These are phyloP conservation scores for Mycosphaerelloides madeirae DNA, from an alignment of 2,329 filamentous ascomycete genomes.

Conservation along the genomic window DNA sequence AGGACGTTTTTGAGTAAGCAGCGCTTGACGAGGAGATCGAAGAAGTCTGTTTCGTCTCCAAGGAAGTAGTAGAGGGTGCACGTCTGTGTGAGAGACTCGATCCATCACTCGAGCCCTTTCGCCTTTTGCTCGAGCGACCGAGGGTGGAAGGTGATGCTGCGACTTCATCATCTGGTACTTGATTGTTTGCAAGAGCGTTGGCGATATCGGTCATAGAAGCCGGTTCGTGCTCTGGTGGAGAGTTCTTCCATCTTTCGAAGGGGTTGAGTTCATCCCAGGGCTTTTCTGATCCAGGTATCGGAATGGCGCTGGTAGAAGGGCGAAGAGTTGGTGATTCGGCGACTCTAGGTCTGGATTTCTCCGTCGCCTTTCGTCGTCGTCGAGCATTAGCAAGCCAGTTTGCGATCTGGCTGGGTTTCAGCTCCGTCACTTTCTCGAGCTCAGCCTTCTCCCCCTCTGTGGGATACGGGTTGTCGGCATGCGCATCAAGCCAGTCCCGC, in stretches of 20 bases:
- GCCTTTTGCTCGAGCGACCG: slow-evolving; percentile 24
- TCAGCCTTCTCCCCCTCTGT: slow-evolving; percentile 80
- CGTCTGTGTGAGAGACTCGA: slow-evolving; percentile 47
- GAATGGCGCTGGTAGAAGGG: slow-evolving; percentile 59
- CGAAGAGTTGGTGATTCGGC: slow-evolving; percentile 60
- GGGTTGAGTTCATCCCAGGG: slow-evolving; percentile 53
- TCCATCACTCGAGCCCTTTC: slow-evolving; percentile 48
- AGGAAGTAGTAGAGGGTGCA: slow-evolving; percentile 50
- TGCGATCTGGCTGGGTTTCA: slow-evolving; percentile 77
- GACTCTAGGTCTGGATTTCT: slow-evolving; percentile 34
- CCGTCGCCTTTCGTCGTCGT: slow-evolving; percentile 70
- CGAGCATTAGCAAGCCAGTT: slow-evolving; percentile 93
- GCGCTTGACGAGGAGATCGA: slow-evolving; percentile 42
- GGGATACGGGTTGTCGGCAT: slow-evolving; percentile 79
- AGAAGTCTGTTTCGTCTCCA: slow-evolving; percentile 29
- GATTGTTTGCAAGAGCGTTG: slow-evolving; percentile 48
- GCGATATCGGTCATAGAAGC: slow-evolving; percentile 61
- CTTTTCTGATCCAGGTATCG: slow-evolving; percentile 57
- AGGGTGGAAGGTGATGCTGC: slow-evolving; percentile 29
- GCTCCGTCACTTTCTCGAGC: slow-evolving; percentile 70
- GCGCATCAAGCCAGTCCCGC: slow-evolving; percentile 77
- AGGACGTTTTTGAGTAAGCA: slow-evolving; percentile 56
- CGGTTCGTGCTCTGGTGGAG: slow-evolving; percentile 65
- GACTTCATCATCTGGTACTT: slow-evolving; percentile 23
- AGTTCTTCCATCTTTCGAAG: slow-evolving; percentile 65